Evolutionary conservation across 208 protist species (phyloP), one percentile per base, ranked within the genome.

Genomic region (Trichomonas tenax): DNA sequence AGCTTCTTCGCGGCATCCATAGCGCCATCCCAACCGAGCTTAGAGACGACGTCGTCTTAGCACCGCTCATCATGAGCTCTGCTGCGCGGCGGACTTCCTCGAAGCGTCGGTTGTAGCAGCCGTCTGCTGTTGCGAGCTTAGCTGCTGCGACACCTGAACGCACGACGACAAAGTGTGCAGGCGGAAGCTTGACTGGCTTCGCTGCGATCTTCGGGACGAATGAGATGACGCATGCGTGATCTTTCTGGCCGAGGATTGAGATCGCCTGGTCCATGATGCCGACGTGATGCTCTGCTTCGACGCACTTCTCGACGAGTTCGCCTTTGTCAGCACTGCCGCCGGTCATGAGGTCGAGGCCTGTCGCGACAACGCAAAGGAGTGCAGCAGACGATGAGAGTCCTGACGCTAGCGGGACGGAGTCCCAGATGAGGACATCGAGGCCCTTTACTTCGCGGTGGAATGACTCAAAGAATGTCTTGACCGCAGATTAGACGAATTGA

Each of bases 221-320:
- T 40, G n/a, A 31, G 36, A 96, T 81, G 41, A 82, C 36, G 36
- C 36, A 82, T n/a, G 88, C 88, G 34, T 63, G 58, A 14, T n/a
- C 46, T 14, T 63, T n/a, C 34, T 63, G 9, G 3, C 88, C 88
- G 15, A 23, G 40, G 11, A 95, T 95, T n/a, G 46, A 48, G 21
- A 95, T 95, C 44, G 45, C 34, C 58, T 95, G 88, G 38, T 95
- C 88, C 88, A 95, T 95, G 21, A 95, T 63, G 3, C 88, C 88
- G 36, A 95, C 88, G 34, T n/a, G 46, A 26, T 63, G 88, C 58
- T 95, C 88, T 10, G 45, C 41, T 95, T 95, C 88, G 11, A 95
- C 36, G 8, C 26, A 40, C 3, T 3, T 8, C 6, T 95, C 3
- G 26, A 63, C 44, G 0, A 95, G 21, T 63, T 0, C 38, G 23